A percentile compares a stretch with the other conserved stretches of the same genome.
These are phyloP conservation scores for Hansenula sp. DNA, from an alignment of 1,139 yeast genomes.

Conservation along the genomic window DNA sequence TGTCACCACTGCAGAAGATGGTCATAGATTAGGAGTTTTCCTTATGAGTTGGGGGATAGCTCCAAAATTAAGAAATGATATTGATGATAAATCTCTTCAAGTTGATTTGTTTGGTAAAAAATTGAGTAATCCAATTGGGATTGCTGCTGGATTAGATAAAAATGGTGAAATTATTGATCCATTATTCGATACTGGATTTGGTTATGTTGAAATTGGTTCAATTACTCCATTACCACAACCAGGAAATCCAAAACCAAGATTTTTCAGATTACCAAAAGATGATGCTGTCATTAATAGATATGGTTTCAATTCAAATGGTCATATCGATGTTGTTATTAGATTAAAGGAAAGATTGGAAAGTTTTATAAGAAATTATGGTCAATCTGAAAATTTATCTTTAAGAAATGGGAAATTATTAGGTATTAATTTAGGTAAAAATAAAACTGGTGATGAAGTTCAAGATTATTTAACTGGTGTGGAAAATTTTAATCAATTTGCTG, in stretches of 20 bases:
- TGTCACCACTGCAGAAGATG: slow-evolving; percentile 77
- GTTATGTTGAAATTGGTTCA: slow-evolving; percentile 90
- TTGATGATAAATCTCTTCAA: slow-evolving; percentile 47
- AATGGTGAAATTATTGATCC: slow-evolving; percentile 93
- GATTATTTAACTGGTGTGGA: slow-evolving; percentile 86
- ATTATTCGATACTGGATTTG: slow-evolving; percentile 72
- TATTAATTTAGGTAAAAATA: slow-evolving; percentile 87
- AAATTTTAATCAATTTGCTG: slow-evolving; percentile 79
- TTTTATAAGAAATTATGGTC: slow-evolving; percentile 23
- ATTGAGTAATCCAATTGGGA: slow-evolving; percentile 75
- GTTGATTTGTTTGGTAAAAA: slow-evolving; percentile 62
- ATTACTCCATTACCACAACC: slow-evolving; percentile 92
- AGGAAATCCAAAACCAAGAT: slow-evolving; percentile 89
- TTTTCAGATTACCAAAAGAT: slow-evolving; percentile 80
- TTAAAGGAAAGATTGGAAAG: slow-evolving; percentile 56
- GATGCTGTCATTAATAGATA: slow-evolving; percentile 90
- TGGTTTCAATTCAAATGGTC: slow-evolving; percentile 93
- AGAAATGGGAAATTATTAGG: slow-evolving; percentile 66
- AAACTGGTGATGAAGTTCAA: slow-evolving; percentile 80
- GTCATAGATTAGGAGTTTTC: slow-evolving; percentile 74
- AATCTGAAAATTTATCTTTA: slow-evolving; percentile 48
- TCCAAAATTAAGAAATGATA: slow-evolving; percentile 56
- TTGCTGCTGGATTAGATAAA: slow-evolving; percentile 96
- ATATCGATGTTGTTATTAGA: slow-evolving; percentile 62
- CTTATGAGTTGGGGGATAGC: slow-evolving; percentile 64